phyloP scores from a whole-genome alignment of 2,329 filamentous ascomycete species.

The Ophiostoma pallidulum region DNA sequence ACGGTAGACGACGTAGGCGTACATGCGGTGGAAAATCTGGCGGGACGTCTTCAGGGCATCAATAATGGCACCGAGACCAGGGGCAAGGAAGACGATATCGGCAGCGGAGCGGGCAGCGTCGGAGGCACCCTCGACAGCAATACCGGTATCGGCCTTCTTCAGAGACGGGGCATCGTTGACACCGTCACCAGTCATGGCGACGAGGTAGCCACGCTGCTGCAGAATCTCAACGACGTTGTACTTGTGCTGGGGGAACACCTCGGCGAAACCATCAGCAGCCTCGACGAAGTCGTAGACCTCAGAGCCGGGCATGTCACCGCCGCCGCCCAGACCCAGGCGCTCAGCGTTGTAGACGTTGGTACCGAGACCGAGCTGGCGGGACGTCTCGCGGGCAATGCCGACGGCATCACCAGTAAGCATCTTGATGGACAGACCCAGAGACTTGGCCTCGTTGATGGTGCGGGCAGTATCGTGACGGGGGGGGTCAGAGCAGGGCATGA shows the following conservation, averaged over 20 bases:
- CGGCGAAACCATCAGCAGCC: constrained; percentile 88
- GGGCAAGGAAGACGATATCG: constrained; percentile 88
- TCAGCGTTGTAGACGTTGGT: constrained; percentile 93
- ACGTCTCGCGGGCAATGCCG: constrained; percentile 86
- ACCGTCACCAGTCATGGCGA: constrained; percentile 94
- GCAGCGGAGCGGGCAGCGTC: constrained; percentile 85
- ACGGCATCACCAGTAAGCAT: constrained; percentile 95
- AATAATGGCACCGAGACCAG: constrained; percentile 85
- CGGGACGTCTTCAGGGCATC: constrained; percentile 87
- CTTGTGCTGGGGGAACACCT: constrained; percentile 93
- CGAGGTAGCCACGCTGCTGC: constrained; percentile 84
- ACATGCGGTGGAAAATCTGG: constrained; percentile 96
- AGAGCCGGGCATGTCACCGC: constrained; percentile 86
- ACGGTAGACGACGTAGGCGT: constrained; percentile 91
- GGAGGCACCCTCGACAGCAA: constrained; percentile 85
- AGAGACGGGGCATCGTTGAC: constrained; percentile 89
- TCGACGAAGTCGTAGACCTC: constrained; percentile 94
- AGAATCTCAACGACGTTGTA: constrained; percentile 90
- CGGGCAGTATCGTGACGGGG: constrained; percentile 84
- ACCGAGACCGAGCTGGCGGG: constrained; percentile 80
- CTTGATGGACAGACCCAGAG: constrained; percentile 81
- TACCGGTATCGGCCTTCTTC: constrained; percentile 94
- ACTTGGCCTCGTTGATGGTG: constrained; percentile 84
- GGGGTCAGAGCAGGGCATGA: constrained; percentile 90
- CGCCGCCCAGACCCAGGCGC: constrained; percentile 79